A percentile compares a stretch with the other conserved stretches of the same genome.
Evolutionary conservation across 108 stramenopile species (phyloP).

Genomic region (Pseudonitzschia multiseries): DNA sequence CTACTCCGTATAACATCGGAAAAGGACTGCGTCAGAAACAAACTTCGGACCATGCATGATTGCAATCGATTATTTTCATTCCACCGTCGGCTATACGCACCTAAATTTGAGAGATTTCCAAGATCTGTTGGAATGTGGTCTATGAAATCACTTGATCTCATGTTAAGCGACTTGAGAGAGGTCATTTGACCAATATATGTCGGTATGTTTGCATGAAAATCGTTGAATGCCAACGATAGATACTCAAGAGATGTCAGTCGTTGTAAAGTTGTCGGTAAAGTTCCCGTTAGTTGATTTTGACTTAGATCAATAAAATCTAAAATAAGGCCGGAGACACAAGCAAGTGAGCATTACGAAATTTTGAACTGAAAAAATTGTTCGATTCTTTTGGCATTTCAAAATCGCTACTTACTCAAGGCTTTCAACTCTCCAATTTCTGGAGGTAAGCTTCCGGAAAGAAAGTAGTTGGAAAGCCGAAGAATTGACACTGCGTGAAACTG

Average conservation of each 20-base stretch:
- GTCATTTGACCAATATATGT: constrained; percentile 31
- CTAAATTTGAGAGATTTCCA: constrained; percentile 19
- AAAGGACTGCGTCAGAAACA: not conserved
- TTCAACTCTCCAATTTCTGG: constrained; percentile 35
- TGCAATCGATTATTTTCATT: not conserved
- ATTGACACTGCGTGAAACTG: not conserved
- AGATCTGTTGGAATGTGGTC: constrained; percentile 41
- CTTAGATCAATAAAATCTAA: constrained; percentile 28
- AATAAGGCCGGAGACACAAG: not conserved
- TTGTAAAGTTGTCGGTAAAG: constrained; percentile 47
- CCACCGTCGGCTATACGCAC: constrained; percentile 9
- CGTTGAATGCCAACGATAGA: constrained; percentile 31
- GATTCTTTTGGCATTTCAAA: not conserved
- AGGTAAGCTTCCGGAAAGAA: constrained; percentile 28
- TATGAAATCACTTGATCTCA: constrained; percentile 29
- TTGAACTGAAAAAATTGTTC: not conserved
- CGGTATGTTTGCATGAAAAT: constrained; percentile 38
- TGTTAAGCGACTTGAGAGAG: constrained; percentile 21
- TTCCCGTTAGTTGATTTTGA: constrained; percentile 39
- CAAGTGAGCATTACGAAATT: not conserved
- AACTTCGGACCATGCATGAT: no score
- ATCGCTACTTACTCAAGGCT: constrained; percentile 27
- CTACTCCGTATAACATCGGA: not conserved
- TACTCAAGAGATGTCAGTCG: constrained; percentile 28
- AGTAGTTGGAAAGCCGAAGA: constrained; percentile 20